A percentile compares a stretch with the other conserved stretches of the same genome.
Conservation (phyloP, 495 filamentous ascomycete genomes). For the Letharia columbiana region DNA sequence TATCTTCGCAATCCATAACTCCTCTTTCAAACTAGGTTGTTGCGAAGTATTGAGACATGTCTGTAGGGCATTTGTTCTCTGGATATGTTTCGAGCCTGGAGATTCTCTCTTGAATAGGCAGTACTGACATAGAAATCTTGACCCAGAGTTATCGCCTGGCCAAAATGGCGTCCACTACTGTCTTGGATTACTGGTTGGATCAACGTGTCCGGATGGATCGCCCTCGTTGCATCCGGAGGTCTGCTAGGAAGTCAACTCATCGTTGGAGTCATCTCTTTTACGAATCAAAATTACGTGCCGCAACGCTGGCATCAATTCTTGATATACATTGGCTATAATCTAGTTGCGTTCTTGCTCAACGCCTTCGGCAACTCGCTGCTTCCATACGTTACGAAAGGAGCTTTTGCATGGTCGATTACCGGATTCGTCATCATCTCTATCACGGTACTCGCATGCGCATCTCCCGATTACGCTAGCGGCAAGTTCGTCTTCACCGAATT, state of each 20-base stretch:
- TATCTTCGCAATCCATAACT: constrained; percentile 35
- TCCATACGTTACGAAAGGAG: constrained; percentile 55
- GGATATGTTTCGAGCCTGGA: not conserved
- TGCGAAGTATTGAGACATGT: not conserved
- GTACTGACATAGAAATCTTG: not conserved
- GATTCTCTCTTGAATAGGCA: not conserved
- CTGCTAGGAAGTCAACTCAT: constrained; percentile 42
- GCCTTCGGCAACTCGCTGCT: constrained; percentile 53
- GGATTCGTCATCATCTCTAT: constrained; percentile 64
- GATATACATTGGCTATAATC: constrained; percentile 59
- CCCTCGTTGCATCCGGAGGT: constrained; percentile 42
- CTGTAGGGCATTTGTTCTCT: not conserved
- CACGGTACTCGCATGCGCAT: constrained; percentile 53
- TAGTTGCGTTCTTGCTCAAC: constrained; percentile 58
- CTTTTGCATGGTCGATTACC: constrained; percentile 56
- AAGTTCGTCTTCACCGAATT: constrained; percentile 52
- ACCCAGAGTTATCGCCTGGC: not conserved
- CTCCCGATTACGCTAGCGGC: constrained; percentile 49
- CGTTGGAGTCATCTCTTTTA: constrained; percentile 38
- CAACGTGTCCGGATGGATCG: constrained; percentile 66
- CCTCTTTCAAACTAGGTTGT: not conserved
- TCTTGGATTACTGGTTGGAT: constrained; percentile 71
- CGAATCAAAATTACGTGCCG: constrained; percentile 39
- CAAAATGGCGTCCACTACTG: constrained; percentile 49
- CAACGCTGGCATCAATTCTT: constrained; percentile 61